Conservation (phyloP, 371 early-diverging fungal genomes). For the Rhizopus stolonifer region DNA sequence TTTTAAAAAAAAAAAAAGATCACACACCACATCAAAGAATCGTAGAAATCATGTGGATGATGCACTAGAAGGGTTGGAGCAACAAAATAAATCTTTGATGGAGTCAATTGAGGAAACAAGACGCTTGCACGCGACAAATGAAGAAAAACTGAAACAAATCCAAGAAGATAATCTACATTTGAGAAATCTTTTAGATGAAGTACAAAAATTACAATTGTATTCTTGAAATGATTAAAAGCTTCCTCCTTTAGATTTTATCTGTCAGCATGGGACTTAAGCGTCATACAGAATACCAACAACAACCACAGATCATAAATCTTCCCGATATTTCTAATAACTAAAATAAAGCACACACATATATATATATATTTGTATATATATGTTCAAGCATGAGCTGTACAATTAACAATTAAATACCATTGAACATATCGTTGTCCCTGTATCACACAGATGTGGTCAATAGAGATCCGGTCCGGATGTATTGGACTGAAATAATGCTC, state of each 20-base stretch:
- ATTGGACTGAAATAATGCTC: too few relatives aligned
- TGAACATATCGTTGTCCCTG: too few relatives aligned
- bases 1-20: conserved; percentile 48
- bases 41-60: conserved; percentile 73
- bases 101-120: conserved; percentile 44
- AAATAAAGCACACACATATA: too few relatives aligned
- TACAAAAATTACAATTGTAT: conserved; percentile 4
- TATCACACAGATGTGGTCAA: too few relatives aligned
- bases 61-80: conserved; percentile 64
- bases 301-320: conserved; percentile 27
- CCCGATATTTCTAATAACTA: conserved; percentile 6
- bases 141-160: conserved; percentile 42
- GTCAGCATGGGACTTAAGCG: conserved; percentile 53
- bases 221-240: not conserved
- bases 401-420: too few relatives aligned
- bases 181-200: conserved; percentile 52
- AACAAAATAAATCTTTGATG: conserved; percentile 37
- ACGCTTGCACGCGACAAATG: conserved; percentile 25
- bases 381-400: too few relatives aligned
- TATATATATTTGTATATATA: too few relatives aligned
- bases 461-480: too few relatives aligned
- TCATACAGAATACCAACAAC: conserved; percentile 52
- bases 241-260: conserved; percentile 38
- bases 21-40: conserved; percentile 61
- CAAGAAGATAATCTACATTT: conserved; percentile 51